Evolutionary conservation across 345 rosid genomes (phyloP).

Genomic region (Melaleuca quinquenervia): DNA sequence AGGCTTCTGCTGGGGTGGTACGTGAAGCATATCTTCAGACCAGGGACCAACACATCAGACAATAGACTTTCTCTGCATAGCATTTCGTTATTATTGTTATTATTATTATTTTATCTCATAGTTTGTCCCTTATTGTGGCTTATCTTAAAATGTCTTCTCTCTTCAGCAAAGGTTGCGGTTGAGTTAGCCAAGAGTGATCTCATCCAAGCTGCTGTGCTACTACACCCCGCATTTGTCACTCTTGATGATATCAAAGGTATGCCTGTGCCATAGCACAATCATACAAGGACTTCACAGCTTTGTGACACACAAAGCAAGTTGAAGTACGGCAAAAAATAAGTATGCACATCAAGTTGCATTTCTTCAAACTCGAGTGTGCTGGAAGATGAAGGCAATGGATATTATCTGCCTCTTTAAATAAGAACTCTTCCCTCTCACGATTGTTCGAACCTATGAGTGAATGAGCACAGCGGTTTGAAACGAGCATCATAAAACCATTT

Average conservation of each 20-base stretch:
- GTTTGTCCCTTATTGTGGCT: background rate
- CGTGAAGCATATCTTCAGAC: background rate
- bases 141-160: background rate
- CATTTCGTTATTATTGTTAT: background rate
- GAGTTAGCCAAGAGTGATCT: constrained; percentile 45
- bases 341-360: background rate
- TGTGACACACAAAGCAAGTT: background rate
- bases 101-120: background rate
- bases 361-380: background rate
- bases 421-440: background rate
- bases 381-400: background rate
- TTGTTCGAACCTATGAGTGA: background rate
- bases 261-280: background rate
- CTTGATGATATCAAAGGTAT: constrained; percentile 68
- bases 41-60: background rate
- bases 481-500: background rate
- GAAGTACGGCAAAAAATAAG: background rate
- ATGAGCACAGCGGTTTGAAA: background rate
- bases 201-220: constrained; percentile 55
- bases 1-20: constrained; percentile 37
- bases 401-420: background rate
- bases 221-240: constrained; percentile 64
- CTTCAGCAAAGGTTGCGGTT: constrained; percentile 66
- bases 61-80: background rate
- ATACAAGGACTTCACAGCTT: background rate